phyloP scores from a whole-genome alignment of 1,284 basidiomycete genomes.

The Ustilago trichophora region DNA sequence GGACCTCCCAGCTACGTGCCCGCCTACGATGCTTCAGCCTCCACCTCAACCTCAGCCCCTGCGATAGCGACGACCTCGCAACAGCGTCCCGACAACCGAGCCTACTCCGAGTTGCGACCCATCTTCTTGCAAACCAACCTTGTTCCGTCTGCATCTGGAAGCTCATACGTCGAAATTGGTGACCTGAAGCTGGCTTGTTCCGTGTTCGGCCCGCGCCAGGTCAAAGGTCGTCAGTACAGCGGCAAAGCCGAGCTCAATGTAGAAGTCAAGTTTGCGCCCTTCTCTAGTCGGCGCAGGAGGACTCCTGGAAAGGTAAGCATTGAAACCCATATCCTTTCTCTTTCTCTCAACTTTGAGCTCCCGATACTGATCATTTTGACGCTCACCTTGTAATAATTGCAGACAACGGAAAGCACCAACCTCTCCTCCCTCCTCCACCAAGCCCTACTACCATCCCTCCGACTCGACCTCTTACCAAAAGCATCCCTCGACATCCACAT shows the following conservation, averaged over 20 bases:
- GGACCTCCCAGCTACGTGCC: constrained; percentile 34
- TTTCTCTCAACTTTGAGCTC: neutral
- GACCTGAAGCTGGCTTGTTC: constrained; percentile 92
- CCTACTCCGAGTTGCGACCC: constrained; percentile 26
- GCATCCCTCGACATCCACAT: constrained; percentile 91
- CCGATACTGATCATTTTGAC: no score
- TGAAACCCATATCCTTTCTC: no score
- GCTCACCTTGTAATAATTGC: no score
- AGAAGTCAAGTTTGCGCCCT: constrained; percentile 95
- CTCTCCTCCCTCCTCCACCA: constrained; percentile 85
- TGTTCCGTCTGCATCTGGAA: constrained; percentile 91
- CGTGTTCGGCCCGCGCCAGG: constrained; percentile 93
- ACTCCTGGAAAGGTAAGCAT: constrained; percentile 81
- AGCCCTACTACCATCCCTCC: constrained; percentile 83
- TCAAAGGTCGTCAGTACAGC: constrained; percentile 78
- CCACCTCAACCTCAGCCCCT: constrained; percentile 7
- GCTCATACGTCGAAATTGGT: constrained; percentile 90
- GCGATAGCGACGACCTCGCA: constrained; percentile 9
- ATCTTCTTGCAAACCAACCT: constrained; percentile 84
- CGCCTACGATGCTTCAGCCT: constrained; percentile 8
- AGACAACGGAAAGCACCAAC: constrained; percentile 93
- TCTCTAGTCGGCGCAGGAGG: constrained; percentile 79
- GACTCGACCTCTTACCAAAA: constrained; percentile 90
- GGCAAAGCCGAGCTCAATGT: constrained; percentile 89
- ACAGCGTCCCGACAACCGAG: constrained; percentile 22